phyloP scores from a whole-genome alignment of 2,329 filamentous ascomycete genomes.

The Fusarium torreyae region DNA sequence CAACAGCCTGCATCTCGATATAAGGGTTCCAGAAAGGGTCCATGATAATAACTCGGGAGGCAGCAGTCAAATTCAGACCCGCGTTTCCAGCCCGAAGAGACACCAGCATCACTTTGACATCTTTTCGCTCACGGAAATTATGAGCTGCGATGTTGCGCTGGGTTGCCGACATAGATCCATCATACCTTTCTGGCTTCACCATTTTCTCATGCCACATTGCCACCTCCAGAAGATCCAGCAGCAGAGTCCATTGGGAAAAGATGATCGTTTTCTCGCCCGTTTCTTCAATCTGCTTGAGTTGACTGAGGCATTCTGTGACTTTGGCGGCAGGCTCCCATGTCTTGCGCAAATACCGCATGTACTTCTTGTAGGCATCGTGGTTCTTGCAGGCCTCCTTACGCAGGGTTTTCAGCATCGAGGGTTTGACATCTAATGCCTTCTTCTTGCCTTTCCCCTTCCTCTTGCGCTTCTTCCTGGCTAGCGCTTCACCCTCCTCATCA shows the following conservation, averaged over 20 bases:
- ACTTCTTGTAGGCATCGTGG: constrained; percentile 75
- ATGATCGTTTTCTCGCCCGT: constrained; percentile 78
- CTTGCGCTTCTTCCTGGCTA: constrained; percentile 41
- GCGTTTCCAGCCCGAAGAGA: constrained; percentile 86
- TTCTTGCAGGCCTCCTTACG: constrained; percentile 78
- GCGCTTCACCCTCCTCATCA: constrained; percentile 44
- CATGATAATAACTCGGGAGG: constrained; percentile 89
- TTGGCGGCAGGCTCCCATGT: constrained; percentile 85
- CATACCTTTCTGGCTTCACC: constrained; percentile 78
- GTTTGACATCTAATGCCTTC: constrained; percentile 62
- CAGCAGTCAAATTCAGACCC: constrained; percentile 87
- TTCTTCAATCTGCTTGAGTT: constrained; percentile 77
- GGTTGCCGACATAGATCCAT: constrained; percentile 82
- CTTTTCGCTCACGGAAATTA: constrained; percentile 74
- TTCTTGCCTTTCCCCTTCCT: constrained; percentile 57
- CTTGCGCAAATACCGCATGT: constrained; percentile 77
- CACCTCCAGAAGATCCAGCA: constrained; percentile 80
- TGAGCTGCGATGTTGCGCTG: constrained; percentile 79
- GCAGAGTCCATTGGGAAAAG: constrained; percentile 84
- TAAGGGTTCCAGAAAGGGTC: constrained; percentile 97
- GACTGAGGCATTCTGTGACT: constrained; percentile 82
- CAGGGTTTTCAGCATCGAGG: constrained; percentile 73
- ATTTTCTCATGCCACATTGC: constrained; percentile 76
- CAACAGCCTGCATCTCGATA: constrained; percentile 92
- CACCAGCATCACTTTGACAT: constrained; percentile 83